phyloP scores from a whole-genome alignment of 2,329 filamentous ascomycete species.

The Aspergillus sp. region DNA sequence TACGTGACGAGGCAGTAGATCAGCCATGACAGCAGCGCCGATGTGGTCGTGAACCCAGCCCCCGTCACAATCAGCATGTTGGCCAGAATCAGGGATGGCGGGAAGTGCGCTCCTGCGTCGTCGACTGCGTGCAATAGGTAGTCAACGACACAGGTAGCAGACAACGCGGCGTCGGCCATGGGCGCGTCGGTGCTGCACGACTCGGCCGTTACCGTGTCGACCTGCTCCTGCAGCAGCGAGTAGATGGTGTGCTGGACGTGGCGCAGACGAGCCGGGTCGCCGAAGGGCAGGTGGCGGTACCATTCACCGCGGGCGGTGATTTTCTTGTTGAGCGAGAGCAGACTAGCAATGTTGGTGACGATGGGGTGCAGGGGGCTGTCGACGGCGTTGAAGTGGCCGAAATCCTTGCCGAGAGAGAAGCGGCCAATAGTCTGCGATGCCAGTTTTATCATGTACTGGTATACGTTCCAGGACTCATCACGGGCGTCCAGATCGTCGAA shows the following conservation, averaged over 20 bases:
- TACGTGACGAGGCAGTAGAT: conserved; percentile 57
- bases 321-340: conserved; percentile 61
- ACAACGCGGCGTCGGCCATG: no score
- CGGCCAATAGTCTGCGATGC: no score
- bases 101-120: no score
- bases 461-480: no score
- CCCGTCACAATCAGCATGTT: conserved; percentile 54
- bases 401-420: conserved; percentile 44
- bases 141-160: no score
- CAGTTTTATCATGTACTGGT: no score
- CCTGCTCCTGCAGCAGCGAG: no score
- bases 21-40: conserved; percentile 59
- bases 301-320: conserved; percentile 55
- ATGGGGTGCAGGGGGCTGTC: conserved; percentile 55
- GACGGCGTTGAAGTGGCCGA: conserved; percentile 44
- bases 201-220: no score
- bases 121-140: no score
- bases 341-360: conserved; percentile 51
- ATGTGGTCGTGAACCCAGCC: conserved; percentile 63
- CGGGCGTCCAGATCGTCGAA: no score
- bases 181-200: no score
- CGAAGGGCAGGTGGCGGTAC: conserved; percentile 60
- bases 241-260: no score
- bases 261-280: conserved; percentile 51
- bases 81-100: neutral